A percentile compares a stretch with the other conserved stretches of the same genome.
These are phyloP conservation scores for Corymbia calophylla DNA, from an alignment of 441 rosid genomes.

Conservation along the genomic window DNA sequence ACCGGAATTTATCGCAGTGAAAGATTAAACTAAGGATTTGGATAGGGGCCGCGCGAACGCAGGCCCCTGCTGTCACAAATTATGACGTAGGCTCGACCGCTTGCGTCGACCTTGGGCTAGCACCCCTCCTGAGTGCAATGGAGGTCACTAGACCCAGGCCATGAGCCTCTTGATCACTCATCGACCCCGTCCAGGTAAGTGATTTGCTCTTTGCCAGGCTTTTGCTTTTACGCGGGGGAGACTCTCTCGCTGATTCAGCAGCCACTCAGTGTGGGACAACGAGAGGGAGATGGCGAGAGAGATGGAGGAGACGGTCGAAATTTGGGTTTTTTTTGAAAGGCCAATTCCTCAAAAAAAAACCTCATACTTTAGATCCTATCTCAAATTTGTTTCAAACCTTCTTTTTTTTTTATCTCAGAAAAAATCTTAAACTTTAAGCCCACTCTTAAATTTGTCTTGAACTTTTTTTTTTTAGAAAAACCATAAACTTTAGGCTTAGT, in stretches of 20 bases:
- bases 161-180: constrained; percentile 4
- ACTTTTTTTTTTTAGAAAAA: no score
- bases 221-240: neutral
- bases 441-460: no score
- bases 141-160: constrained; percentile 16
- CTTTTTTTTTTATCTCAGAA: no score
- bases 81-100: constrained; percentile 28
- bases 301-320: neutral
- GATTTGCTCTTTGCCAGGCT: accelerated
- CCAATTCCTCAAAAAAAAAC: no score
- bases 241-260: neutral
- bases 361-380: no score
- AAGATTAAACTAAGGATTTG: accelerated
- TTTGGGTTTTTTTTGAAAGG: neutral
- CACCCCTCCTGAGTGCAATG: constrained; percentile 15
- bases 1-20: accelerated
- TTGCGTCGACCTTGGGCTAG: constrained; percentile 18
- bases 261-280: neutral
- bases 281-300: neutral
- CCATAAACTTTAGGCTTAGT: no score
- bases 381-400: no score
- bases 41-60: constrained; percentile 47
- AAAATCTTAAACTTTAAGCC: no score
- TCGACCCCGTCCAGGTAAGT: constrained; percentile 34
- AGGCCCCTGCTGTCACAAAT: constrained; percentile 49